Evolutionary conservation across 2,329 filamentous ascomycete genomes (phyloP), one percentile per base, ranked within the genome.

Genomic region (Aspergillus sp.): DNA sequence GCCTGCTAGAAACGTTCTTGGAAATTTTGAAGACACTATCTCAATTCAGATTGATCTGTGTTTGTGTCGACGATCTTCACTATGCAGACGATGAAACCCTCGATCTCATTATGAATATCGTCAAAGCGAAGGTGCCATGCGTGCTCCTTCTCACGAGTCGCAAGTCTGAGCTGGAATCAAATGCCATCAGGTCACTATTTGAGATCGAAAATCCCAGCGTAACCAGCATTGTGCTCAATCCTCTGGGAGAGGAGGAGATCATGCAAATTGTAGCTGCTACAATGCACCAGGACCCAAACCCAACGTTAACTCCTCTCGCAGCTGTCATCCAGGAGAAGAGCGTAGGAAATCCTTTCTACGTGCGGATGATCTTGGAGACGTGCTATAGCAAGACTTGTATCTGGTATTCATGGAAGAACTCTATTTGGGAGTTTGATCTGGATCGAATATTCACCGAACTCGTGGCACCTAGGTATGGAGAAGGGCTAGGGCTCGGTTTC

Each of bases 241-340:
- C 90, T 1, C 78, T 97, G 19, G 77, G 70, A 1, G 90, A 96
- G 62, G 77, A 85, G 1, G 86, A 96, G 50, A 88, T 93, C 28
- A 77, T 88, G 31, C 77, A 87, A 49, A 95, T 91, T 57, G 88
- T 96, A 19, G 82, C 88, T 6, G 77, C 83, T 33, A 94, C 90
- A 1, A 78, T 97, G 39, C 88, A 87, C 57, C 78, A 88, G 44
- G 73, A 81, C 0, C 68, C 76, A 6, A 78, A 77, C 45, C 82
- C 88, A 30, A 86, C 89, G 37, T 79, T 93, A 1, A 71, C 87
- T 1, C 84, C 90, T 0, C 73, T 97, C 12, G 86, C 88, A 2
- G 80, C 90, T 6, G 87, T 95, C 7, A 82, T 96, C 5, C 87
- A 94, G 62, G 90, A 91, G 57, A 94, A 93, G 68, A 91, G 88